Conservation (phyloP, 495 filamentous ascomycete species). For the Durotheca rogersii region DNA sequence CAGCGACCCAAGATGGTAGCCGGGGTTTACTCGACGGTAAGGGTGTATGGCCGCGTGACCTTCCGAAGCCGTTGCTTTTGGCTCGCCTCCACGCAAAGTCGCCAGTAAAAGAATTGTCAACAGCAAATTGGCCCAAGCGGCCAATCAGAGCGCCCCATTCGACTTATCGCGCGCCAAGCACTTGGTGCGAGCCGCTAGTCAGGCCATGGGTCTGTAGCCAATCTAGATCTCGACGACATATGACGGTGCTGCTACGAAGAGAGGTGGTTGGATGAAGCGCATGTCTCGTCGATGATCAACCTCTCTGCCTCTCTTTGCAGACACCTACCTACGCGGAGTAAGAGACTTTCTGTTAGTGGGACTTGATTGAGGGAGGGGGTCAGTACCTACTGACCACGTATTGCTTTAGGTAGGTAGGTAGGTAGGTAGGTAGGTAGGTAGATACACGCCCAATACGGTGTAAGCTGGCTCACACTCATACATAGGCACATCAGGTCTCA, state of each 20-base stretch:
- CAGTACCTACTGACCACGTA: too few relatives aligned
- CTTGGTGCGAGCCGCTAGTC: constrained; percentile 22
- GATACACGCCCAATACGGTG: too few relatives aligned
- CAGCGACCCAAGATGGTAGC: constrained; percentile 6
- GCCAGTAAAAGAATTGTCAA: constrained; percentile 50
- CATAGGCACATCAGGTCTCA: too few relatives aligned
- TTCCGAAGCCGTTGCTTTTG: constrained; percentile 17
- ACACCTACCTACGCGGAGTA: too few relatives aligned
- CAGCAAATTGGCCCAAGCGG: constrained; percentile 35
- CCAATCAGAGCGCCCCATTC: constrained; percentile 38
- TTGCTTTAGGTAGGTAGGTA: too few relatives aligned
- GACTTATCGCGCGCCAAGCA: constrained; percentile 40
- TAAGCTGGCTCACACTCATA: too few relatives aligned
- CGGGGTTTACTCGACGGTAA: constrained; percentile 15
- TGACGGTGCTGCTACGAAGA: constrained; percentile 16
- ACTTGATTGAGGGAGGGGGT: too few relatives aligned
- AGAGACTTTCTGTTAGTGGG: too few relatives aligned
- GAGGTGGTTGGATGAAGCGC: too few relatives aligned
- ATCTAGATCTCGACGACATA: constrained; percentile 34
- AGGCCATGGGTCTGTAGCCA: constrained; percentile 16
- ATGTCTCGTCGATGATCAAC: too few relatives aligned
- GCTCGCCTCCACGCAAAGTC: constrained; percentile 20
- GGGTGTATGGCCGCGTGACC: constrained; percentile 28
- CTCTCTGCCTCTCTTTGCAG: too few relatives aligned
- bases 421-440: too few relatives aligned